Conservation (phyloP, 176 grass and related monocot species). For the Luzula sylvatica region DNA sequence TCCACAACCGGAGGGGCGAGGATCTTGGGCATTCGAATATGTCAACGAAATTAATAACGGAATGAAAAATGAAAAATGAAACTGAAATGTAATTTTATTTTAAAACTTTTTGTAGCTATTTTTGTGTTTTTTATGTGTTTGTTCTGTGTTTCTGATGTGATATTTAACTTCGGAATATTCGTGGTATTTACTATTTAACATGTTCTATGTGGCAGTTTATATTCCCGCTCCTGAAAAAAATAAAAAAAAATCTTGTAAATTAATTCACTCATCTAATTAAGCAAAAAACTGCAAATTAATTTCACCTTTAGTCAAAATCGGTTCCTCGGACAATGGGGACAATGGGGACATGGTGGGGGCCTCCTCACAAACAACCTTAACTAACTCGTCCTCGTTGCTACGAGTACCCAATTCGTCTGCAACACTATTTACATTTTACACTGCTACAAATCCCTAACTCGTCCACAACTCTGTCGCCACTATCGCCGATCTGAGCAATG, state of each 20-base stretch:
- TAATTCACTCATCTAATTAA: background rate
- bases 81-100: no score
- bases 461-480: conserved; percentile 41
- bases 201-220: conserved; percentile 36
- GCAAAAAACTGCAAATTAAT: background rate
- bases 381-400: conserved; percentile 26
- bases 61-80: no score
- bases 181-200: no score
- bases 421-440: no score
- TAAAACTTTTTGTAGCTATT: no score
- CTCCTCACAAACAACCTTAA: conserved; percentile 10
- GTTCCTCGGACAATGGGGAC: background rate
- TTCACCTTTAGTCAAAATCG: conserved; percentile 13
- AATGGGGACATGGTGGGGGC: conserved; percentile 21
- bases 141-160: no score
- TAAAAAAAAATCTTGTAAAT: background rate
- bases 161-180: no score
- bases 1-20: no score
- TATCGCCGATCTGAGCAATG: conserved; percentile 59
- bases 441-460: conserved; percentile 27
- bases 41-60: no score
- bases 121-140: no score
- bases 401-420: conserved; percentile 17
- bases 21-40: no score
- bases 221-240: conserved; percentile 43